These are phyloP conservation scores for Collybiopsis luxurians DNA, from an alignment of 768 basidiomycete genomes.

Conservation along the genomic window DNA sequence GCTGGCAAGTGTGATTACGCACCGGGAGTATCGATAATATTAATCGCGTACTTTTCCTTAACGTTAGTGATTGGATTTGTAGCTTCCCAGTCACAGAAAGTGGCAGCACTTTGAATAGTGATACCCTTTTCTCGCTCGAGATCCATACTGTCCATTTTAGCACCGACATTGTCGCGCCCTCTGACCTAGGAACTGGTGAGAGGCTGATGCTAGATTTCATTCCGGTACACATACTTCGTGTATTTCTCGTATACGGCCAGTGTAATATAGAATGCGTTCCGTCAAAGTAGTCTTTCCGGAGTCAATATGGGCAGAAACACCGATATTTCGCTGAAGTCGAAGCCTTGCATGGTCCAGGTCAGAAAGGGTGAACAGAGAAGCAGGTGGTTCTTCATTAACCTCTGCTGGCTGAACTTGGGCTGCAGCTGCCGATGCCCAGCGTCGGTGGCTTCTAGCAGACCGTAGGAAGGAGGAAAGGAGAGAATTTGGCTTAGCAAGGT, in stretches of 20 bases:
- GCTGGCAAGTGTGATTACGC: conserved; percentile 12
- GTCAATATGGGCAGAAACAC: conserved; percentile 93
- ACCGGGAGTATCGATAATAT: conserved; percentile 99
- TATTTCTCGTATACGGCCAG: conserved; percentile 91
- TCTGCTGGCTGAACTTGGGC: background rate
- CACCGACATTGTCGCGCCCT: conserved; percentile 92
- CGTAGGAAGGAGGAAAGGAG: background rate
- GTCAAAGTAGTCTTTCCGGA: conserved; percentile 98
- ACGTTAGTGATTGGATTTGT: conserved; percentile 55
- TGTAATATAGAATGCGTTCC: conserved; percentile 94
- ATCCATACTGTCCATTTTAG: conserved; percentile 99
- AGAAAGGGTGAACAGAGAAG: conserved; percentile 47
- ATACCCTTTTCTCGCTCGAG: conserved; percentile 98
- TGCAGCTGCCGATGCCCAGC: conserved; percentile 17
- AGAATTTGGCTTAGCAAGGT: background rate
- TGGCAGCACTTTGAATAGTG: conserved; percentile 98
- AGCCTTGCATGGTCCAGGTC: conserved; percentile 67
- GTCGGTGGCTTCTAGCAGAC: conserved; percentile 7
- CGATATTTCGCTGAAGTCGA: conserved; percentile 86
- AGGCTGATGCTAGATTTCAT: conserved; percentile 11
- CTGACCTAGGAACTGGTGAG: conserved; percentile 58
- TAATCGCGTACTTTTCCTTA: conserved; percentile 86
- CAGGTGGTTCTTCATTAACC: conserved; percentile 13
- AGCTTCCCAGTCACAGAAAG: conserved; percentile 95
- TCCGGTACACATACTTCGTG: conserved; percentile 72